Conservation (phyloP, 2,329 filamentous ascomycete species). For the Thelonectria rubi region DNA sequence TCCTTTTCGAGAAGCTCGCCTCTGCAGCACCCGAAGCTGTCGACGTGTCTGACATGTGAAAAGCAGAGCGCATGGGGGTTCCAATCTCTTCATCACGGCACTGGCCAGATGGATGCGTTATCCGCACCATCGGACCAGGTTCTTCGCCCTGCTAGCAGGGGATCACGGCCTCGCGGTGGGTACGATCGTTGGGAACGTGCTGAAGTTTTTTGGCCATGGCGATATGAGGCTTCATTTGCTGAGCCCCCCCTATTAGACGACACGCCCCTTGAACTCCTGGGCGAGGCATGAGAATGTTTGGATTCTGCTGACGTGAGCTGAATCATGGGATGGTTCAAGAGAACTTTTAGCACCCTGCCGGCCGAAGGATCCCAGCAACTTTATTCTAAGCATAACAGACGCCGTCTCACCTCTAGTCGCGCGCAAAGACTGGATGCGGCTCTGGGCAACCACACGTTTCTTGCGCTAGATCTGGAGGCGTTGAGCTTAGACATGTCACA, state of each 20-base stretch:
- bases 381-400: slow-evolving; percentile 5
- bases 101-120: not conserved
- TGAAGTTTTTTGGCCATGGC: not conserved
- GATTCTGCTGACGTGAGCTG: not conserved
- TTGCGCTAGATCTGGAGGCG: not conserved
- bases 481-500: no score
- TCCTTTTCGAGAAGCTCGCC: not conserved
- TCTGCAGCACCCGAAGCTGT: not conserved
- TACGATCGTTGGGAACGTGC: slow-evolving; percentile 7
- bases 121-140: not conserved
- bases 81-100: not conserved
- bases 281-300: not conserved
- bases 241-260: not conserved
- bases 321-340: not conserved
- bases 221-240: not conserved
- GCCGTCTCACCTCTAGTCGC: not conserved
- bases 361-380: not conserved
- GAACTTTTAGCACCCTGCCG: not conserved
- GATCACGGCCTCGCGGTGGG: slow-evolving; percentile 1
- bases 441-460: not conserved
- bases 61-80: not conserved
- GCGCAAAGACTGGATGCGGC: not conserved
- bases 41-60: not conserved
- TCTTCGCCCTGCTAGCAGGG: not conserved
- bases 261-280: not conserved